Conservation (phyloP, 148 eudicot genomes). For the Bassia scoparia region DNA sequence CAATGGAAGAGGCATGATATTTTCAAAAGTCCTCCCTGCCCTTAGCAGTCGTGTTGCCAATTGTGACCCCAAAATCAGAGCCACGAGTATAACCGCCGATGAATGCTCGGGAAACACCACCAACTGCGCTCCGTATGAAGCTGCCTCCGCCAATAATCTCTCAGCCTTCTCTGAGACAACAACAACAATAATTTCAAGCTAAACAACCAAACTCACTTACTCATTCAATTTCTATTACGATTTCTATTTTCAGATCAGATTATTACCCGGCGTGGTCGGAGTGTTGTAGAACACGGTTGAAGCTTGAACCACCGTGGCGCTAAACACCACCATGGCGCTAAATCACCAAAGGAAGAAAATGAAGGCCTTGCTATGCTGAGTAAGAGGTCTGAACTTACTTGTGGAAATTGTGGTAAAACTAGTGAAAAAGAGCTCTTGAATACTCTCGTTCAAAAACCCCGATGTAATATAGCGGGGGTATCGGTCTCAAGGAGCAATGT, state of each 20-base stretch:
- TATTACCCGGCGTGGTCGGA: constrained; percentile 73
- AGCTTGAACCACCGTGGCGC: constrained; percentile 97
- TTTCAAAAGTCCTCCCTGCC: constrained; percentile 84
- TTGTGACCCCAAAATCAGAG: constrained; percentile 69
- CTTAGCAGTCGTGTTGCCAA: constrained; percentile 75
- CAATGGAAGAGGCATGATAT: constrained; percentile 87
- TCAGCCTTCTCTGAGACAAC: constrained; percentile 76
- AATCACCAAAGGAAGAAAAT: no score
- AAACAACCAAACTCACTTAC: no score
- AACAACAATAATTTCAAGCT: background rate
- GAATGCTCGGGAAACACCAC: constrained; percentile 97
- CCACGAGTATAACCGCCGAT: constrained; percentile 96
- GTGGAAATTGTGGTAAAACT: no score
- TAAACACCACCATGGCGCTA: no score
- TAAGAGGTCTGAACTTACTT: no score
- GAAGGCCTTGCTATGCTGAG: no score
- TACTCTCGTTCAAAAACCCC: no score
- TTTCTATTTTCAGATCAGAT: background rate
- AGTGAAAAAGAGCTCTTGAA: no score
- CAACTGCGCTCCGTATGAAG: constrained; percentile 74
- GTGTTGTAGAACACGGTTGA: constrained; percentile 90
- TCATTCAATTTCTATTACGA: no score
- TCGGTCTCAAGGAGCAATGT: no score
- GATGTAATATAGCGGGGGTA: no score
- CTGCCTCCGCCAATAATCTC: constrained; percentile 86